These are phyloP conservation scores for Candolleomyces aberdarensis DNA, from an alignment of 768 basidiomycete genomes.

Conservation along the genomic window DNA sequence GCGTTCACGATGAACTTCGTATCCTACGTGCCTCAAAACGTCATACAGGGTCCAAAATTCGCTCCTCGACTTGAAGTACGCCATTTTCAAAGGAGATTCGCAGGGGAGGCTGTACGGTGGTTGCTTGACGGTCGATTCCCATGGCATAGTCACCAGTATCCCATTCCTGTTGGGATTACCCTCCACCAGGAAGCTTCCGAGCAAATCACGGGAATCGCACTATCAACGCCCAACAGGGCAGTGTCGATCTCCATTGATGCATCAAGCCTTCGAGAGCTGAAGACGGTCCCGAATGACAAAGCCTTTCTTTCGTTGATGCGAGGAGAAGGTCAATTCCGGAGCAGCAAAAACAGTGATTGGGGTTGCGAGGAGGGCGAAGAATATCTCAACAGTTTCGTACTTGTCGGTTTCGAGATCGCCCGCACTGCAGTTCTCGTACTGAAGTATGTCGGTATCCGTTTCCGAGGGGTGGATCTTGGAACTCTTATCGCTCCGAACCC, in stretches of 20 bases:
- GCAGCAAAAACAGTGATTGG: neutral
- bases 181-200: slow-evolving; percentile 2
- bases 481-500: slow-evolving; percentile 20
- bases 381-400: slow-evolving; percentile 1
- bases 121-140: neutral
- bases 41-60: neutral
- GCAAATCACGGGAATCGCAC: neutral
- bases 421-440: slow-evolving; percentile 29
- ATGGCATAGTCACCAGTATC: neutral
- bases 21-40: neutral
- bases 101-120: slow-evolving; percentile 9
- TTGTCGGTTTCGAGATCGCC: slow-evolving; percentile 37
- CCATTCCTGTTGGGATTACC: slow-evolving; percentile 8
- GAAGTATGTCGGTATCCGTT: slow-evolving; percentile 20
- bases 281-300: neutral
- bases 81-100: neutral
- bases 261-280: neutral
- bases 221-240: neutral
- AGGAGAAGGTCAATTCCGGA: neutral
- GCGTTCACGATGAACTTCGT: neutral
- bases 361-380: neutral
- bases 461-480: slow-evolving; percentile 37
- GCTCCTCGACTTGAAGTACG: slow-evolving; percentile 6
- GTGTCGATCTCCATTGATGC: neutral
- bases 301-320: neutral